phyloP scores from a whole-genome alignment of 306 rosid genomes.

The Begonia peltatifolia region DNA sequence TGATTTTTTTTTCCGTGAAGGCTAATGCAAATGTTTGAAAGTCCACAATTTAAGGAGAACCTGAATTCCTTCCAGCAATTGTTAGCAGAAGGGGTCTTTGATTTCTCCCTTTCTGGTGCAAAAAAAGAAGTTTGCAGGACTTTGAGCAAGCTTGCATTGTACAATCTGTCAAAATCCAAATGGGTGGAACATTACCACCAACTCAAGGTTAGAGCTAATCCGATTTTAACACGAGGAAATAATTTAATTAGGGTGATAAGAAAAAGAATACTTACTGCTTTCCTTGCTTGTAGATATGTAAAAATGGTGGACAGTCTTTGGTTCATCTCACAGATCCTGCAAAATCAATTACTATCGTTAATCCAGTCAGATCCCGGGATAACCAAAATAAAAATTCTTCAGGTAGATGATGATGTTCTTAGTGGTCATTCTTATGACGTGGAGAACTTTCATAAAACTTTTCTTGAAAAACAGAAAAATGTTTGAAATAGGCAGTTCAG shows the following conservation, averaged over 20 bases:
- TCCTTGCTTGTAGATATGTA: slow-evolving; percentile 41
- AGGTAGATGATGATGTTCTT: slow-evolving; percentile 41
- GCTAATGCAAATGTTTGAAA: slow-evolving; percentile 54
- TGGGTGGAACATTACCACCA: slow-evolving; percentile 67
- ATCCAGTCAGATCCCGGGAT: slow-evolving; percentile 36
- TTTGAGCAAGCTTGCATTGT: slow-evolving; percentile 54
- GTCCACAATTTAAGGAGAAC: slow-evolving; percentile 82
- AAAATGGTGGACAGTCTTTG: slow-evolving; percentile 32
- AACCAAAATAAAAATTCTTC: slow-evolving; percentile 46
- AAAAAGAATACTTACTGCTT: not conserved
- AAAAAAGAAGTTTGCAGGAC: slow-evolving; percentile 77
- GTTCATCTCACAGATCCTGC: slow-evolving; percentile 23
- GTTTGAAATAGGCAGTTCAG: too few relatives aligned
- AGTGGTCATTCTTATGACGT: too few relatives aligned
- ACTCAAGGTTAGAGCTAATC: slow-evolving; percentile 51
- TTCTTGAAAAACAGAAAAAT: too few relatives aligned
- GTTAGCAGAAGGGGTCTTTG: slow-evolving; percentile 74
- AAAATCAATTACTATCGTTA: slow-evolving; percentile 28
- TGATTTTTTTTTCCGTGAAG: slow-evolving; percentile 30
- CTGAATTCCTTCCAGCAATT: slow-evolving; percentile 72
- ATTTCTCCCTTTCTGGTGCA: slow-evolving; percentile 49
- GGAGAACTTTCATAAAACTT: too few relatives aligned
- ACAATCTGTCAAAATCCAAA: slow-evolving; percentile 47
- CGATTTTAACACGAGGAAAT: not conserved
- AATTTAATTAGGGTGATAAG: too few relatives aligned